Percentiles rank a stretch among this genome's conserved stretches.
Evolutionary conservation across 2,329 filamentous ascomycete genomes (phyloP).

Genomic region (Sphaerulina populicola): DNA sequence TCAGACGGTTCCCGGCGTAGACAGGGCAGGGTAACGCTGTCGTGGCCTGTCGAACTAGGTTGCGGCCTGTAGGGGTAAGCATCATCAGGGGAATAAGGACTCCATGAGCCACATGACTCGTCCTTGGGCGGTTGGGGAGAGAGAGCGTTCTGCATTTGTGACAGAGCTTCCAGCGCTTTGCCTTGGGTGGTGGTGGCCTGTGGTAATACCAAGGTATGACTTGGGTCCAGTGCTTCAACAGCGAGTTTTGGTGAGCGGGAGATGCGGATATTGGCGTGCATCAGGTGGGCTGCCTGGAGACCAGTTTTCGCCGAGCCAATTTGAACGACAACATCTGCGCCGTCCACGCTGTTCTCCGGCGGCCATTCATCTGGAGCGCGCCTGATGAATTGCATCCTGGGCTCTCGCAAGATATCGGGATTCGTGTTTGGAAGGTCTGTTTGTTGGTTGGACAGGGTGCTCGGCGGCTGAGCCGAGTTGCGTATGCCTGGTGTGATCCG

Average conservation of each 20-base stretch:
- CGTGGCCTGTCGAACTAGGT: slow-evolving; percentile 9
- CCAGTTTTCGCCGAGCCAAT: slow-evolving; percentile 15
- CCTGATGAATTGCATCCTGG: slow-evolving; percentile 11
- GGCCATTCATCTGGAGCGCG: slow-evolving; percentile 7
- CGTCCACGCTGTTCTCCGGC: slow-evolving; percentile 1
- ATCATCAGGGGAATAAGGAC: slow-evolving; percentile 19
- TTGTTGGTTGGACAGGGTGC: slow-evolving; percentile 2
- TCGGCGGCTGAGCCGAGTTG: slow-evolving; percentile 3
- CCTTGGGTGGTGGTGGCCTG: background rate
- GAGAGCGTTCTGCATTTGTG: slow-evolving; percentile 15
- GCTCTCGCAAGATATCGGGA: background rate
- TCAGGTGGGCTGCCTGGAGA: slow-evolving; percentile 18
- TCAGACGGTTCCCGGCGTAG: slow-evolving; percentile 31
- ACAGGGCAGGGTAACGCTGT: slow-evolving; percentile 11
- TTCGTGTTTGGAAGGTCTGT: background rate
- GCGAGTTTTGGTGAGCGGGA: slow-evolving; percentile 1
- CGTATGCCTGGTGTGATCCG: background rate
- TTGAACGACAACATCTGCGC: slow-evolving; percentile 16
- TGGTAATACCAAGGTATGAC: background rate
- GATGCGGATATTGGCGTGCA: slow-evolving; percentile 10
- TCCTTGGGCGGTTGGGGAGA: slow-evolving; percentile 2
- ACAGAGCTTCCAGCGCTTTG: slow-evolving; percentile 13
- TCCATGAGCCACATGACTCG: slow-evolving; percentile 8
- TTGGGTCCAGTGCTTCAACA: background rate
- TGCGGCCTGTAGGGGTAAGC: slow-evolving; percentile 14